Conservation (phyloP, 306 rosid species). For the Cucurbita pepo region DNA sequence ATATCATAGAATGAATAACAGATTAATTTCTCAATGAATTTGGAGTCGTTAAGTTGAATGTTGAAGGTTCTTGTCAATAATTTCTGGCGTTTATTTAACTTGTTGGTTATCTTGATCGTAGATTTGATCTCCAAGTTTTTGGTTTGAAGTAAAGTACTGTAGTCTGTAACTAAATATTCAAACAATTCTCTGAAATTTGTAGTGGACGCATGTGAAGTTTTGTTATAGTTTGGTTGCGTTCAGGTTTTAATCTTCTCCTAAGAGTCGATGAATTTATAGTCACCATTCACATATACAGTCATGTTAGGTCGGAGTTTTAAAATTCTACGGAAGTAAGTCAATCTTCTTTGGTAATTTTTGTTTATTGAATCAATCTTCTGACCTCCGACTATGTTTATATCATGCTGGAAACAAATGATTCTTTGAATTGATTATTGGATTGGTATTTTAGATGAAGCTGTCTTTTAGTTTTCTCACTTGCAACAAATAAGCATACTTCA, state of each 20-base stretch:
- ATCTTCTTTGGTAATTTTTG: not conserved
- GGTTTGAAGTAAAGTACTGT: not conserved
- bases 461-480: not conserved
- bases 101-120: not conserved
- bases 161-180: not conserved
- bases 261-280: not conserved
- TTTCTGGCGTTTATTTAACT: not conserved
- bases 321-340: not conserved
- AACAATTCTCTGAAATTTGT: not conserved
- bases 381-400: not conserved
- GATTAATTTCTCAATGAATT: not conserved
- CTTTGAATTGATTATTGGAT: not conserved
- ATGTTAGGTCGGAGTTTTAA: not conserved
- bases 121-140: not conserved
- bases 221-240: not conserved
- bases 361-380: not conserved
- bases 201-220: not conserved
- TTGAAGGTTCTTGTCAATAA: not conserved
- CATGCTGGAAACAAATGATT: not conserved
- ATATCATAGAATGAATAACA: not conserved
- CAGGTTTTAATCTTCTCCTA: not conserved
- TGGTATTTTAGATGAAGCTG: not conserved
- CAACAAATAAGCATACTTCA: not conserved
- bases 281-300: not conserved
- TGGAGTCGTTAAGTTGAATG: not conserved